These are phyloP conservation scores for Solanum gracilifrons DNA, from an alignment of 257 asterid genomes.

Conservation along the genomic window DNA sequence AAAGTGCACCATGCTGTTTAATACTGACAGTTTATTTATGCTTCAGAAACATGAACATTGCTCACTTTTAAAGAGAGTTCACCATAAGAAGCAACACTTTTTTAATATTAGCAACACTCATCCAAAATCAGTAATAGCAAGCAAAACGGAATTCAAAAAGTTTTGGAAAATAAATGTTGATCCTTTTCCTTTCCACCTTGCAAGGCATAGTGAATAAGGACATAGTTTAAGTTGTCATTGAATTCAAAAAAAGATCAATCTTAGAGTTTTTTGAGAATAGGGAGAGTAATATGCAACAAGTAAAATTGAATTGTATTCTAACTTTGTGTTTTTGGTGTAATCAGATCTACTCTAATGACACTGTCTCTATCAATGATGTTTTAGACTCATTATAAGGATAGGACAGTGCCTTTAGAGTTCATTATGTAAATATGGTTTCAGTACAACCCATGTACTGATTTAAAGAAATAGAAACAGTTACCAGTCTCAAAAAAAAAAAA, in stretches of 20 bases:
- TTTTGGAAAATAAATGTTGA: neutral
- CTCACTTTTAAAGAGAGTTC: neutral
- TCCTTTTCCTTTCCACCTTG: neutral
- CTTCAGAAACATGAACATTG: neutral
- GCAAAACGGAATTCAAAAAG: neutral
- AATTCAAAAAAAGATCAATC: neutral
- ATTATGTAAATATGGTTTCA: too few relatives aligned
- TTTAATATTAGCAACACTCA: neutral
- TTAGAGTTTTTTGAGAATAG: too few relatives aligned
- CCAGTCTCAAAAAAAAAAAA: too few relatives aligned
- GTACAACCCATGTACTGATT: too few relatives aligned
- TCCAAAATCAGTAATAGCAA: neutral
- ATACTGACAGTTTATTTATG: neutral
- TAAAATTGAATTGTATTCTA: too few relatives aligned
- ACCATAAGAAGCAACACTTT: neutral
- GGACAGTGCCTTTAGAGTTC: too few relatives aligned
- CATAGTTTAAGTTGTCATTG: neutral
- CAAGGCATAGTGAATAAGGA: neutral
- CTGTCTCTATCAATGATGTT: too few relatives aligned
- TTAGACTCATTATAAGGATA: too few relatives aligned
- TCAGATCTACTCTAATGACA: too few relatives aligned
- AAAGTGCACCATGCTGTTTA: neutral
- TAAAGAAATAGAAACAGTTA: too few relatives aligned
- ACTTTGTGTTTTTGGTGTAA: too few relatives aligned
- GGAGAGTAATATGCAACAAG: too few relatives aligned